Evolutionary conservation across 176 grass and related monocot genomes (phyloP), one percentile per base, ranked within the genome.

Genomic region (Areca catechu): DNA sequence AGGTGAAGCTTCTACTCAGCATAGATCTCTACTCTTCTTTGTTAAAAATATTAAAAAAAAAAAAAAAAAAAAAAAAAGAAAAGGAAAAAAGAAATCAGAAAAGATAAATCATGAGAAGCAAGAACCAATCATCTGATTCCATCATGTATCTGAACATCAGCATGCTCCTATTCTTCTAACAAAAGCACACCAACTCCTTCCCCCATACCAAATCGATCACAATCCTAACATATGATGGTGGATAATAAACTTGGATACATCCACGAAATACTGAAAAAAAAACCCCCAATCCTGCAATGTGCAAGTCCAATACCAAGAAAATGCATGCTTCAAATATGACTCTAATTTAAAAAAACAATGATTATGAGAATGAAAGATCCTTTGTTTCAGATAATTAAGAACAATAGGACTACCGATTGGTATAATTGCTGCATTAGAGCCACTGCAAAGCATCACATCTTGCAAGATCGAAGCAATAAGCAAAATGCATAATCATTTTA

Each of bases 181-280:
- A 92, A 75, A 15, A 98, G 93, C 43, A 98, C 93, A 49, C 93
- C 87, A 57, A 87, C 83, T 27, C 93, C 93, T 89, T 98, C 93
- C 56, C 93, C 93, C 81, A 98, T 98, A 65, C 92, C 93, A 85
- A 98, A 98, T 76, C 93, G 87, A 78, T 98, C 93, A 72, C 93
- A 77, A 7, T 63, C 87, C 93, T 98, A 69, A 53, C 56, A 51
- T 49, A 57, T 2, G 22, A 72, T 69, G 63, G 53, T 49, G 24
- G 51, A 66, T 18, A 74, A 61, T 15, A 52, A 3, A 53, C 25
- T 49, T 37, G 65, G 37, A 34, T 51, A 22, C 18, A 52, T 16
- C 6, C 22, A 19, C 15, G 25, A 28, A 5, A n/a, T n/a, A 57
- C 2, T 21, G 0, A 0, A n/a, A 98, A 87, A 85, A 98, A 92